Base-by-base conservation (phyloP, 306 rosid genomes). In the Glycyrrhiza uralensis region DNA sequence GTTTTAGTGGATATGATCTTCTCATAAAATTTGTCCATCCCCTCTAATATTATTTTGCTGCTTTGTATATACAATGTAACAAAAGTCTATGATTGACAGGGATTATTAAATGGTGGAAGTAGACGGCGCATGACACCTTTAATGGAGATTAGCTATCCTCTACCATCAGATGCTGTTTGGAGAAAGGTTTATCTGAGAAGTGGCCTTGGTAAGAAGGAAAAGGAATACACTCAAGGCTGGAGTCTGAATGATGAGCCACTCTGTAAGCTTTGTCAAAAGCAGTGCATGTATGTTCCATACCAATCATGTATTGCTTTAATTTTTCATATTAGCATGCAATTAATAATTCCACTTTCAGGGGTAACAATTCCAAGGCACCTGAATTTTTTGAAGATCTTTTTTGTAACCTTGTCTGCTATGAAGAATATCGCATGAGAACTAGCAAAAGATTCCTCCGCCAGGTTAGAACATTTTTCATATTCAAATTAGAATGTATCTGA, bases 301-400 rank as follows among this genome's bases (percentile, higher is more conserved):
- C 32, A 46, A 19, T 66, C 17, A 28, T 71, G 2, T 77, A 33
- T 56, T 55, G 61, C 38, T 82, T 38, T 51, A 20, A 39, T 74
- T n/a, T 74, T 55, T 64, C 39, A 15, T 61, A 19, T 35, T 46
- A 4, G 71, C 46, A 33, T 64, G 62, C 24, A 64, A 20, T 79
- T 75, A 62, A 62, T 73, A 66, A 66, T 72, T 83, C 51, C 46
- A 57, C 47, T 87, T 84, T 80, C 89, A 93, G 98, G 87, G 85
- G 92, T 51, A 72, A 51, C 76, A 91, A 89, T 82, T 89, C 92
- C 50, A 87, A 76, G 87, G 62, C 72, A 46, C 97, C 97, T 66
- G 97, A 93, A 75, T 93, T 35, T 85, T 86, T 93, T 72, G 98
- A 93, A 79, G 98, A 93, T 84, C 94, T 93, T 58, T 93, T 91